These are phyloP conservation scores for Medicago arabica DNA, from an alignment of 306 rosid genomes.

Conservation along the genomic window DNA sequence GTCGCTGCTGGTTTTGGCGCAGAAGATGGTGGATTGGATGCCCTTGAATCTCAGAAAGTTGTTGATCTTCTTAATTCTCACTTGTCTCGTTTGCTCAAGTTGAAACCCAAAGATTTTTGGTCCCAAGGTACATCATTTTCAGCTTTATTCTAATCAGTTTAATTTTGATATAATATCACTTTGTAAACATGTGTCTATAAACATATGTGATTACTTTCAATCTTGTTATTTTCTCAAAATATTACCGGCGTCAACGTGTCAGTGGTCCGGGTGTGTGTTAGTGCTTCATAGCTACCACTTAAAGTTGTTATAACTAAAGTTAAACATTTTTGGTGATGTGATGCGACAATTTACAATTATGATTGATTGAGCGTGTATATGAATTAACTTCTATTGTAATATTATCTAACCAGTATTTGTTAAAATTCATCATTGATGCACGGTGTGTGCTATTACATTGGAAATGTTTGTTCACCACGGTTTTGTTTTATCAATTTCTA, in stretches of 20 bases:
- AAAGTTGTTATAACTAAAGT: not conserved
- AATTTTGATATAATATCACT: not conserved
- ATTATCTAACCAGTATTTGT: not conserved
- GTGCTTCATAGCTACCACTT: no score
- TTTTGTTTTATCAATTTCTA: not conserved
- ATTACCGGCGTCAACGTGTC: no score
- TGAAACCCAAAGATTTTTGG: conserved; percentile 90
- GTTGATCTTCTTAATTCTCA: conserved; percentile 88
- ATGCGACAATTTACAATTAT: not conserved
- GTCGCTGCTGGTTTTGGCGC: conserved; percentile 89
- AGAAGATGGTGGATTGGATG: conserved; percentile 86
- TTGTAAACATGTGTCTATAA: no score
- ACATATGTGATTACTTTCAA: no score
- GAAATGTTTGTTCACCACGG: not conserved
- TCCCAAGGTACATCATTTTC: conserved; percentile 59
- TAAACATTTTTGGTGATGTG: not conserved
- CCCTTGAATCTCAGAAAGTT: conserved; percentile 88
- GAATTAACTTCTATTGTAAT: not conserved
- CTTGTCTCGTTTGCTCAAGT: conserved; percentile 79
- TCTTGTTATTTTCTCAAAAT: no score
- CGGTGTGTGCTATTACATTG: not conserved
- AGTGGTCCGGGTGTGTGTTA: no score
- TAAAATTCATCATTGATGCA: not conserved
- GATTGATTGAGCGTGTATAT: not conserved
- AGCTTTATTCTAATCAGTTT: not conserved